A percentile compares a stretch with the other conserved stretches of the same genome.
Evolutionary conservation across 192 early-diverging fungal genomes (phyloP).

Genomic region (Coemansia erecta): DNA sequence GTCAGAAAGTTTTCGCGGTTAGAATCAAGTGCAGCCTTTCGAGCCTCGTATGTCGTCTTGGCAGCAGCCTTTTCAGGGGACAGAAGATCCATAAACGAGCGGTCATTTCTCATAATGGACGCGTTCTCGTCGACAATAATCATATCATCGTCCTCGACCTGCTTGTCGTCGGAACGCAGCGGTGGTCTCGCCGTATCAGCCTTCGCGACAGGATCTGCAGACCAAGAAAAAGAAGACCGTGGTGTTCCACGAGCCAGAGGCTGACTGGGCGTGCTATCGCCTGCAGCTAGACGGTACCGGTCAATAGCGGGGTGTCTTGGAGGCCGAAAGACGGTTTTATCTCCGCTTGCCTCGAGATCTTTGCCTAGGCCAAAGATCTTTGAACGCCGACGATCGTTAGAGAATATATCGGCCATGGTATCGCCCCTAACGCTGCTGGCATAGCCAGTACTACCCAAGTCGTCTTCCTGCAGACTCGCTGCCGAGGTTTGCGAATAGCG

Average conservation of each 20-base stretch:
- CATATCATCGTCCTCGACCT: background rate
- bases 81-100: constrained; percentile 48
- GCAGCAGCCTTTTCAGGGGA: constrained; percentile 34
- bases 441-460: background rate
- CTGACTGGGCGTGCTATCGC: constrained; percentile 16
- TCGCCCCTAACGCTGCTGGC: constrained; percentile 16
- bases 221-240: background rate
- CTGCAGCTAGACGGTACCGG: constrained; percentile 26
- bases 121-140: constrained; percentile 21
- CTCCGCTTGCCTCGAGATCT: background rate
- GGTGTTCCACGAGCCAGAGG: background rate
- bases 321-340: constrained; percentile 11
- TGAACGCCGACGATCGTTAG: constrained; percentile 12
- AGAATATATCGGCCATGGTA: background rate
- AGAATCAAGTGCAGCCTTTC: background rate
- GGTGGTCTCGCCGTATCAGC: background rate
- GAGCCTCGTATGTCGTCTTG: background rate
- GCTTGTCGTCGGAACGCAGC: background rate
- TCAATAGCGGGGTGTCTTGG: constrained; percentile 42
- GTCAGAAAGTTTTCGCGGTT: constrained; percentile 18
- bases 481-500: constrained; percentile 6
- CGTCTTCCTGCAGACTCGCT: constrained; percentile 10
- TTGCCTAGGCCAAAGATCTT: constrained; percentile 1
- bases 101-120: constrained; percentile 31
- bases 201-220: background rate